Evolutionary conservation across 768 basidiomycete genomes (phyloP).

Genomic region (Kwoniella newhampshirensis): DNA sequence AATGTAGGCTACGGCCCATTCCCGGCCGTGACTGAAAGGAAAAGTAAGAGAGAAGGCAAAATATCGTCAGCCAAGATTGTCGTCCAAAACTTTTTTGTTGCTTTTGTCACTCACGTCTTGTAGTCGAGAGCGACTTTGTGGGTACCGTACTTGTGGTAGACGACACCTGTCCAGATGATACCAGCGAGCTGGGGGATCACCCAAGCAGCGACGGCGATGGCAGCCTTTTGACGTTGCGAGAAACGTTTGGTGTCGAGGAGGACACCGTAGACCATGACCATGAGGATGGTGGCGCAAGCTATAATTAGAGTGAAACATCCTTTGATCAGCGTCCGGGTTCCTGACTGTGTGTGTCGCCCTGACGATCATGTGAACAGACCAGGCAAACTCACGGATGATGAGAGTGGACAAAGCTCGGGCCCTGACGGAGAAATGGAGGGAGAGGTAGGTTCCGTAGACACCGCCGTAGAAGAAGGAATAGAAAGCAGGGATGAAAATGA

Average conservation of each 20-base stretch:
- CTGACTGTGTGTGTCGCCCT: too few relatives aligned
- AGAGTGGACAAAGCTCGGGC: constrained; percentile 40
- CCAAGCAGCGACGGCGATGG: constrained; percentile 3
- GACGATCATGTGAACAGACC: too few relatives aligned
- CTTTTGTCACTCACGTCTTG: not conserved
- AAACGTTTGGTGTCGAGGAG: constrained; percentile 35
- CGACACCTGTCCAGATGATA: constrained; percentile 18
- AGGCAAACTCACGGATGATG: constrained; percentile 32
- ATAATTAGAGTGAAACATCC: too few relatives aligned
- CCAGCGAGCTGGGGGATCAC: constrained; percentile 8
- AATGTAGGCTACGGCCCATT: constrained; percentile 13
- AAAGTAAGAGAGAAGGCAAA: not conserved
- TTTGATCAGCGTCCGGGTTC: too few relatives aligned
- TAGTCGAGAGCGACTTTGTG: constrained; percentile 10
- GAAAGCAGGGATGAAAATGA: constrained; percentile 26
- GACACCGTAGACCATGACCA: constrained; percentile 27
- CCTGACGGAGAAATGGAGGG: constrained; percentile 30
- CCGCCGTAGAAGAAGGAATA: constrained; percentile 40
- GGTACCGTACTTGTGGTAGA: constrained; percentile 11
- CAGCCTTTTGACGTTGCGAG: constrained; percentile 14
- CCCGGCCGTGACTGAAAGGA: too few relatives aligned
- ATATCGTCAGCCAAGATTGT: constrained; percentile 3
- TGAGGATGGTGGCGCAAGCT: too few relatives aligned
- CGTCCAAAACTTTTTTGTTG: not conserved
- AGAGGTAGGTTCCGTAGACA: constrained; percentile 33